phyloP scores from a whole-genome alignment of 768 basidiomycete species.

The Cantharellus cinnabarinus region DNA sequence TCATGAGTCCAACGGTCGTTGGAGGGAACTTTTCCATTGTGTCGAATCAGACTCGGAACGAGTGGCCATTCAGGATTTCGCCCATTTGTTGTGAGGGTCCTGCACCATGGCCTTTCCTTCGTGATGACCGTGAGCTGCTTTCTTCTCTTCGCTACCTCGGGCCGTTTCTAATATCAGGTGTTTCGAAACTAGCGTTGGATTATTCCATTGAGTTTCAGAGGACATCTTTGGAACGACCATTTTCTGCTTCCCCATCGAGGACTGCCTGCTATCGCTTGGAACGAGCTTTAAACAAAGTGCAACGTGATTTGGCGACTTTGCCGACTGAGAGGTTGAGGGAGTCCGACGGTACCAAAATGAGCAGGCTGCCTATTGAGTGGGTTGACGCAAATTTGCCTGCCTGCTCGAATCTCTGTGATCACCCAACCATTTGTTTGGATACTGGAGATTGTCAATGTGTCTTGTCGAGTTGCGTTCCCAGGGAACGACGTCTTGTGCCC shows the following conservation, averaged over 20 bases:
- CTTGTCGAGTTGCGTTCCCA: constrained; percentile 13
- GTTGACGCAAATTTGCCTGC: constrained; percentile 13
- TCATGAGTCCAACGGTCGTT: constrained; percentile 10
- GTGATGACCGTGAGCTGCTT: background rate
- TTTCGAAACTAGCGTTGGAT: background rate
- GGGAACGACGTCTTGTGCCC: constrained; percentile 6
- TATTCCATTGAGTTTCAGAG: background rate
- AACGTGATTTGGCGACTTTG: constrained; percentile 4
- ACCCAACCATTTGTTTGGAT: constrained; percentile 17
- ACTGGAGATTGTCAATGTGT: constrained; percentile 18
- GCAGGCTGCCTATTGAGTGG: constrained; percentile 10
- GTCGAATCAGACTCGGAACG: background rate
- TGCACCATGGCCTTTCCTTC: background rate
- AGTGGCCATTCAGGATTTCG: background rate
- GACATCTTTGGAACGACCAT: background rate
- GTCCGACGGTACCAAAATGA: constrained; percentile 1
- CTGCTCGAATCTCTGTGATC: constrained; percentile 18
- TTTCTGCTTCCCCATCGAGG: constrained; percentile 2
- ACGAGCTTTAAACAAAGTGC: constrained; percentile 1
- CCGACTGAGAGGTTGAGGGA: background rate
- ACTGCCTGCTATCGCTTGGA: constrained; percentile 3
- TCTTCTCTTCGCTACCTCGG: too few relatives aligned
- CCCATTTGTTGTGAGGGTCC: background rate
- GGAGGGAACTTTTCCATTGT: constrained; percentile 6
- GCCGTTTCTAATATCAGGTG: background rate